These are phyloP conservation scores for Leptographium procerum DNA, from an alignment of 2,329 filamentous ascomycete species.

Conservation along the genomic window DNA sequence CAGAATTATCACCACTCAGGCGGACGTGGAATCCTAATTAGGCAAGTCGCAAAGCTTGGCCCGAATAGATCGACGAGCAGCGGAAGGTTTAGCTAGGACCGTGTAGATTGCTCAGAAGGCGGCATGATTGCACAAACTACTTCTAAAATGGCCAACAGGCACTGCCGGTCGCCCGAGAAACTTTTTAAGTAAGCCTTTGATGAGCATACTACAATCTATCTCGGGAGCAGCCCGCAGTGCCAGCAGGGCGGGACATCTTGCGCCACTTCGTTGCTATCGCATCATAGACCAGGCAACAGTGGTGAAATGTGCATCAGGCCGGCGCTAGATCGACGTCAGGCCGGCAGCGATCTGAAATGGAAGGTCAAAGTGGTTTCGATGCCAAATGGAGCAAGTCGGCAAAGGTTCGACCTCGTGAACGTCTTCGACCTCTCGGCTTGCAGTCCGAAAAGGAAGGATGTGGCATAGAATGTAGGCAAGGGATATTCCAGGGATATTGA, in stretches of 20 bases:
- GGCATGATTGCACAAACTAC: too few species aligned
- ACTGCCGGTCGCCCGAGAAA: not conserved
- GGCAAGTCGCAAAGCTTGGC: not conserved
- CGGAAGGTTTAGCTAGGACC: not conserved
- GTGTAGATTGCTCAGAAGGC: not conserved
- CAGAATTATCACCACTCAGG: not conserved
- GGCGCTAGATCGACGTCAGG: not conserved
- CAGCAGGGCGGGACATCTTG: not conserved
- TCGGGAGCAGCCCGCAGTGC: not conserved
- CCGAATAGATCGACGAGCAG: not conserved
- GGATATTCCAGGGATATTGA: not conserved
- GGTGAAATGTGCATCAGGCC: not conserved
- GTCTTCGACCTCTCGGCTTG: not conserved
- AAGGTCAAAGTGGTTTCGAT: not conserved
- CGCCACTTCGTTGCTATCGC: not conserved
- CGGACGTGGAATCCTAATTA: not conserved
- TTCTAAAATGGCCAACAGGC: too few species aligned
- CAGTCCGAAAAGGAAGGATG: too few species aligned
- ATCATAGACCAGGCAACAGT: not conserved
- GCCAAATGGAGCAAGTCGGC: not conserved
- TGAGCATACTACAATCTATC: not conserved
- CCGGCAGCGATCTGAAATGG: not conserved
- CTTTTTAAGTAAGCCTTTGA: too few species aligned
- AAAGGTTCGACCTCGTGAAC: not conserved
- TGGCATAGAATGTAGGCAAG: not conserved